These are phyloP conservation scores for Globisporangium canariense DNA, from an alignment of 352 stramenopile species.

Conservation along the genomic window DNA sequence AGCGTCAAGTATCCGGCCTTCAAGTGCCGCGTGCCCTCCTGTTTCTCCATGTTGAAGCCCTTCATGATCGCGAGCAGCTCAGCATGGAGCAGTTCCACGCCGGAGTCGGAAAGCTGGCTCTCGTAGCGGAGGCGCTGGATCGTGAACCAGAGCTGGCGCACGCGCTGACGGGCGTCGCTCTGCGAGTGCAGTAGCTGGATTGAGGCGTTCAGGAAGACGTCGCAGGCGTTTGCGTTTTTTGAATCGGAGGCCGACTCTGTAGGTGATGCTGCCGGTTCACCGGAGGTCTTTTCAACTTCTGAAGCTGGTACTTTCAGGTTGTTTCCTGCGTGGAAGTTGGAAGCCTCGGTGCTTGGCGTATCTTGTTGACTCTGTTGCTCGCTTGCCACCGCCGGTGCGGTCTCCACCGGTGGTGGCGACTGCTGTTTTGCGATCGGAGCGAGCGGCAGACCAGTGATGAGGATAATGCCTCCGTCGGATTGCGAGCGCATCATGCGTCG, in stretches of 20 bases:
- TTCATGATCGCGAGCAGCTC: conserved; percentile 43
- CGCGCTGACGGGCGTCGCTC: conserved; percentile 46
- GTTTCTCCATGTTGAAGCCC: conserved; percentile 53
- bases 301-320: neutral
- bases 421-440: neutral
- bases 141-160: conserved; percentile 62
- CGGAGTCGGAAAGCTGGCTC: conserved; percentile 31
- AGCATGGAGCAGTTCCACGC: conserved; percentile 29
- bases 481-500: conserved; percentile 28
- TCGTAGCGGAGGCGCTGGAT: conserved; percentile 53
- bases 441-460: neutral
- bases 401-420: neutral
- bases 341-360: neutral
- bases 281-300: neutral
- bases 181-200: conserved; percentile 67
- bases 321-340: neutral
- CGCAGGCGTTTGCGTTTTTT: conserved; percentile 15
- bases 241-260: neutral
- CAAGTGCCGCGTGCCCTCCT: conserved; percentile 36
- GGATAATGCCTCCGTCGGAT: conserved; percentile 27
- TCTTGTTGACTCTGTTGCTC: neutral
- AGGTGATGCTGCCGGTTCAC: neutral
- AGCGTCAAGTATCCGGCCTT: conserved; percentile 53
- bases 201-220: conserved; percentile 55
- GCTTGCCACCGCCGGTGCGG: neutral